phyloP scores from a whole-genome alignment of 2,329 filamentous ascomycete genomes.

The Magnaporthiopsis rhizophila region DNA sequence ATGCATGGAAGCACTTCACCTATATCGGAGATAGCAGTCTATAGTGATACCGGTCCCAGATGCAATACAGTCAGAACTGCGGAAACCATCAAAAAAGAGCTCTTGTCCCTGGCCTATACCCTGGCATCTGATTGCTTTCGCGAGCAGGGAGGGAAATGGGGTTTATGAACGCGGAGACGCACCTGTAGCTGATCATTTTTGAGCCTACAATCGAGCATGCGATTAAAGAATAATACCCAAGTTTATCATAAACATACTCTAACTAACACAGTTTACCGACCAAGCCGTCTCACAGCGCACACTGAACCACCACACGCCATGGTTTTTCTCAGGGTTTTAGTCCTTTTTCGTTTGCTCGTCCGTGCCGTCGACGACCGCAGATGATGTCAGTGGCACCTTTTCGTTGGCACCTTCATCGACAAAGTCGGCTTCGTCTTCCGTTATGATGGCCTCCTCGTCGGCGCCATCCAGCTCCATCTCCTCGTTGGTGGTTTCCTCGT shows the following conservation, averaged over 20 bases:
- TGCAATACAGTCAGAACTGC: too few species aligned
- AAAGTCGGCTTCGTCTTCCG: slow-evolving; percentile 1
- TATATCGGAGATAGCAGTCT: too few species aligned
- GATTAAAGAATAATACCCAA: not conserved
- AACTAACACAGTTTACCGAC: not conserved
- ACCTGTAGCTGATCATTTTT: too few species aligned
- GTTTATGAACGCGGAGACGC: too few species aligned
- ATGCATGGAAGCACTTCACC: too few species aligned
- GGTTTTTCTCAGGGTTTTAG: not conserved
- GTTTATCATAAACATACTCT: not conserved
- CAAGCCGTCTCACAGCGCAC: not conserved
- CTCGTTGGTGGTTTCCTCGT: slow-evolving; percentile 7
- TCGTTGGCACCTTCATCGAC: not conserved
- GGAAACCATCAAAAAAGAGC: too few species aligned
- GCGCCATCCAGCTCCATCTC: slow-evolving; percentile 6
- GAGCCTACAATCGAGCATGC: too few species aligned
- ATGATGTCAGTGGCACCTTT: not conserved
- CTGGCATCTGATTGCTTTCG: too few species aligned
- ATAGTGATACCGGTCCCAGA: too few species aligned
- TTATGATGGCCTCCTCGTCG: slow-evolving; percentile 1
- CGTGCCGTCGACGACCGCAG: not conserved
- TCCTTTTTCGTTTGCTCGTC: not conserved
- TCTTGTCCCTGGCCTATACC: too few species aligned
- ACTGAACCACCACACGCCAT: not conserved
- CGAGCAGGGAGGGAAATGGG: too few species aligned